These are phyloP conservation scores for Eutrema salsugineum DNA, from an alignment of 441 rosid species.

Conservation along the genomic window DNA sequence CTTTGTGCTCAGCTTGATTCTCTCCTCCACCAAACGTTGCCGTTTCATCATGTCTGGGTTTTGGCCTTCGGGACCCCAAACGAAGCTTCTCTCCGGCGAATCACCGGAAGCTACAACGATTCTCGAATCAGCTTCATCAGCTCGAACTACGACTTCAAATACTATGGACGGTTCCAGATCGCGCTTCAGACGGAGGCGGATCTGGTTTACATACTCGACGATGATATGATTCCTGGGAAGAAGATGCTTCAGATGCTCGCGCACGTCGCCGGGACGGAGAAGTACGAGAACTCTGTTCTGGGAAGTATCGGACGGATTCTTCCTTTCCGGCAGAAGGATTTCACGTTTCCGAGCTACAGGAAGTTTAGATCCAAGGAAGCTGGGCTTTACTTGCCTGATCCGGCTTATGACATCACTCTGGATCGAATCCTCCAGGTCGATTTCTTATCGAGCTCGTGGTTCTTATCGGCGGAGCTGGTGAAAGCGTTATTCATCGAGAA, in stretches of 20 bases:
- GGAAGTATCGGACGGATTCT: conserved; percentile 94
- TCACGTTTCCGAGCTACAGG: conserved; percentile 90
- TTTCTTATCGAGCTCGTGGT: conserved; percentile 97
- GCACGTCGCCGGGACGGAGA: conserved; percentile 91
- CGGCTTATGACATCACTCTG: conserved; percentile 84
- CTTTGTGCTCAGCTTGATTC: conserved; percentile 91
- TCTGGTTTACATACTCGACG: conserved; percentile 79
- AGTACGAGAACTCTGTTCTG: conserved; percentile 82
- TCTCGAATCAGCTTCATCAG: conserved; percentile 87
- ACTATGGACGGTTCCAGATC: conserved; percentile 96
- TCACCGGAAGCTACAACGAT: conserved; percentile 75
- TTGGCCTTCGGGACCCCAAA: conserved; percentile 87
- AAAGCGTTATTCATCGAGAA: conserved; percentile 84
- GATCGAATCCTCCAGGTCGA: conserved; percentile 90
- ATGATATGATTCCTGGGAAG: conserved; percentile 94
- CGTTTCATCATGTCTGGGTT: conserved; percentile 93
- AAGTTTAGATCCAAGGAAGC: conserved; percentile 93
- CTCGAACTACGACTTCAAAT: conserved; percentile 88
- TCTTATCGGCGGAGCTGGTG: conserved; percentile 83
- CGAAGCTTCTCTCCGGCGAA: conserved; percentile 60
- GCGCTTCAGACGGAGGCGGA: conserved; percentile 92
- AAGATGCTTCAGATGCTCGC: conserved; percentile 91
- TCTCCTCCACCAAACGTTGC: conserved; percentile 79
- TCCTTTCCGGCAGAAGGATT: conserved; percentile 91
- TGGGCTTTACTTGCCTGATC: conserved; percentile 93